Evolutionary conservation across 2,329 filamentous ascomycete genomes (phyloP).

Genomic region (Monosporascus sp.): DNA sequence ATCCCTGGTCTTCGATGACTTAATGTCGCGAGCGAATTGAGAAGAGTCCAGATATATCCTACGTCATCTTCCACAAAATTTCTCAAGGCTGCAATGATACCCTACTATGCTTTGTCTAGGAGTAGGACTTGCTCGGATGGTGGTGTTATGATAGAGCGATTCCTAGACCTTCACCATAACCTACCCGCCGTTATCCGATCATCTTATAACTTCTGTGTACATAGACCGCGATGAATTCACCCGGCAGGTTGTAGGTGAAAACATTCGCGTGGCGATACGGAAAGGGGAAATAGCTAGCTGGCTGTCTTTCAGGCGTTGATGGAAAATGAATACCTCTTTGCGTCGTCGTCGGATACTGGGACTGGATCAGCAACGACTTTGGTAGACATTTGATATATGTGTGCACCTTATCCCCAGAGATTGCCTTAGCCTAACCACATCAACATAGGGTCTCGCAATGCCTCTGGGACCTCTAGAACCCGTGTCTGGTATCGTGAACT

Average conservation of each 20-base stretch:
- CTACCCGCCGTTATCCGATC: not conserved
- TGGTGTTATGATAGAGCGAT: too few species aligned
- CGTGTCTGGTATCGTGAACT: too few species aligned
- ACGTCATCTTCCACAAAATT: too few species aligned
- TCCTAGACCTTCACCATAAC: not conserved
- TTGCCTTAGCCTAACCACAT: too few species aligned
- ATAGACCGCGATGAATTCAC: not conserved
- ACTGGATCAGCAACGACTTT: not conserved
- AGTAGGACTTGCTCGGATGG: too few species aligned
- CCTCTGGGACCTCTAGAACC: too few species aligned
- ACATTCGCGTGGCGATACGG: not conserved
- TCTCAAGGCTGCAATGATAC: too few species aligned
- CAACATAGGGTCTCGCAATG: too few species aligned
- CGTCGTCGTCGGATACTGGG: not conserved
- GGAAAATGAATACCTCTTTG: slow-evolving; percentile 2
- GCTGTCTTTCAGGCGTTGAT: slow-evolving; percentile 8
- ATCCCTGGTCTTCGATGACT: too few species aligned
- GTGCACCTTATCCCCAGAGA: not conserved
- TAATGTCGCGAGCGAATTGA: too few species aligned
- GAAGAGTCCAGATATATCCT: too few species aligned
- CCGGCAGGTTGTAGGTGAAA: not conserved
- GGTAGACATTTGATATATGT: not conserved
- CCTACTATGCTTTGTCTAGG: too few species aligned
- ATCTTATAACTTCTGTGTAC: not conserved
- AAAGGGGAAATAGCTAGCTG: not conserved